Evolutionary conservation across 129 eudicot genomes (phyloP), one percentile per base, ranked within the genome.

Genomic region (Lactuca sativa): DNA sequence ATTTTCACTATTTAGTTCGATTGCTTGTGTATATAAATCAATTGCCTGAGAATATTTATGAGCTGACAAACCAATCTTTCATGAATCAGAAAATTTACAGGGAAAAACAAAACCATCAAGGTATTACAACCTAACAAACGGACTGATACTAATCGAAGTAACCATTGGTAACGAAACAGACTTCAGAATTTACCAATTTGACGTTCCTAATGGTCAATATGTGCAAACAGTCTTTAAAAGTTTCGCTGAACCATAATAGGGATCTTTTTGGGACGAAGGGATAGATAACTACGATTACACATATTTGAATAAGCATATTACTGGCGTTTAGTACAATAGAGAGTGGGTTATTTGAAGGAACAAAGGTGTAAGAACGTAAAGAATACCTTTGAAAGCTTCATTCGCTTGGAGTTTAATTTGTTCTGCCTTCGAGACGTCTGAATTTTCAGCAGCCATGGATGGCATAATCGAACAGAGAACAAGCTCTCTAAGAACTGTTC

Each of bases 321-420:
- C 25, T 54, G 40, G 49, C 43, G 38, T 3, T 18, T 16, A 54
- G 49, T 66, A 48, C 57, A 18, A 13, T 5, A 76, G n/a, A 62
- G 6, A 40, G 7, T 68, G 32, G 31, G 38, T 41, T 13, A 11
- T 21, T 9, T 14, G 59, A 44, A 7, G 13, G 34, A 63, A 52
- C 40, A 36, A 6, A 36, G 40, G 40, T 4, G 6, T 36, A 4
- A 0, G 36, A 14, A 60, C 15, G 30, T 17, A 49, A 37, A 16
- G 44, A 53, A 12, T 80, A 89, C 98, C 96, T 89, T 92, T 92
- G 62, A 92, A 92, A 2, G 98, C 98, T 71, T 92, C 96, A 83
- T 92, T 92, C 37, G 98, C 98, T 49, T 78, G 82, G 71, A 59
- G 16, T 77, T 92, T 92, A 79, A 89, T 75, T 74, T 83, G 86